phyloP scores from a whole-genome alignment of 1,139 yeast species.

The Hanseniaspora gamundiae region DNA sequence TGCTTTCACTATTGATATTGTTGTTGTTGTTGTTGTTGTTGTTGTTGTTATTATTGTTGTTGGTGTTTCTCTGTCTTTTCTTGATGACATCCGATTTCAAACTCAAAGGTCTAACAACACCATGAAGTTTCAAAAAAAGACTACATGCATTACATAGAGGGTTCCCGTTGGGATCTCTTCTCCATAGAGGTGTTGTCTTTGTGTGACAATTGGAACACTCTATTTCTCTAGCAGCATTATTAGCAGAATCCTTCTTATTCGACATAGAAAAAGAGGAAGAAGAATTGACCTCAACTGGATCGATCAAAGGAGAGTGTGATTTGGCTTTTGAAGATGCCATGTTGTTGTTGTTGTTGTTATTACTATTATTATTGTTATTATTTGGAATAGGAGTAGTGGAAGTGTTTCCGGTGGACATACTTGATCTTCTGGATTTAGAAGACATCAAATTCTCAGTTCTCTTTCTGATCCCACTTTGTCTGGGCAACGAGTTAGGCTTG shows the following conservation, averaged over 20 bases:
- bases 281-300: background rate
- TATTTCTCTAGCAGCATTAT: constrained; percentile 10
- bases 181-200: constrained; percentile 89
- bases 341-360: background rate
- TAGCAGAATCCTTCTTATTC: too few species aligned
- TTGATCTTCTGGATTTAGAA: constrained; percentile 1
- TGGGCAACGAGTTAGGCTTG: background rate
- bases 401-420: background rate
- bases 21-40: constrained; percentile 5
- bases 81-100: constrained; percentile 88
- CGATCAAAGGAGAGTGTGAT: background rate
- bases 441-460: background rate
- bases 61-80: constrained; percentile 41
- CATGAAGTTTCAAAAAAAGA: constrained; percentile 77
- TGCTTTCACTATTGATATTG: too few species aligned
- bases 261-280: too few species aligned
- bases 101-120: constrained; percentile 84
- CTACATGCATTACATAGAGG: constrained; percentile 96
- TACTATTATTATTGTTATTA: background rate
- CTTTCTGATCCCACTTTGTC: background rate
- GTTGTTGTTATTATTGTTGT: constrained; percentile 10
- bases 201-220: constrained; percentile 83
- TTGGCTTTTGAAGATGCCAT: background rate
- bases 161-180: constrained; percentile 85
- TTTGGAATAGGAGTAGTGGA: background rate